These are phyloP conservation scores for Quercus cerris DNA, from an alignment of 306 rosid genomes.

Conservation along the genomic window DNA sequence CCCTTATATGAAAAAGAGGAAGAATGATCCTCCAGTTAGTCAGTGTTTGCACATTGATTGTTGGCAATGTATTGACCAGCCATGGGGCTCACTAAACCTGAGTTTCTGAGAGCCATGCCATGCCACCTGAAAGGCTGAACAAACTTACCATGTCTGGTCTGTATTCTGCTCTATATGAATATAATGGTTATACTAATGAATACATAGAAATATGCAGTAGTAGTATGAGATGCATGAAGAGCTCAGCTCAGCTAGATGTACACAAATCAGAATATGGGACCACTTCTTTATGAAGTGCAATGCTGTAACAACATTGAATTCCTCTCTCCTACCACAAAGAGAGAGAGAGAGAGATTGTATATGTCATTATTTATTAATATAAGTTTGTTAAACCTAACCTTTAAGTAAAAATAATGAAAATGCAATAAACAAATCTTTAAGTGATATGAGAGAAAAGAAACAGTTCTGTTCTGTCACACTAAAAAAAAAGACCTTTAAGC, in stretches of 20 bases:
- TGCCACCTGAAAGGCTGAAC: slow-evolving; percentile 15
- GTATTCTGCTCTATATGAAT: slow-evolving; percentile 15
- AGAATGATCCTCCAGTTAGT: slow-evolving; percentile 1
- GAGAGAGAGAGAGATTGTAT: neutral
- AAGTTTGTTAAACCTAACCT: slow-evolving; percentile 32
- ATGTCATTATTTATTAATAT: neutral
- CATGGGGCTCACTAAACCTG: slow-evolving; percentile 4
- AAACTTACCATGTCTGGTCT: slow-evolving; percentile 21
- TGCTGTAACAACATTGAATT: neutral
- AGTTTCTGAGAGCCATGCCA: neutral
- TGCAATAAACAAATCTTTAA: neutral
- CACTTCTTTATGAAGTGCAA: neutral
- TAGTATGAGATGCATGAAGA: neutral
- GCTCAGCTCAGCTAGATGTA: too few relatives aligned
- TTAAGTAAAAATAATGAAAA: neutral
- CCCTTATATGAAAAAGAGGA: neutral
- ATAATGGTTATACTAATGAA: neutral
- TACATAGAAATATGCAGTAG: neutral
- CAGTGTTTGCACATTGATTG: slow-evolving; percentile 5
- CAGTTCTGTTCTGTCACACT: neutral
- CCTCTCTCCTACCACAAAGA: neutral
- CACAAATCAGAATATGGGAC: neutral
- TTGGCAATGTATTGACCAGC: neutral
- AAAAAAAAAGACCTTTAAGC: neutral
- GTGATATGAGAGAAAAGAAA: neutral